Evolutionary conservation across 306 rosid genomes (phyloP), one percentile per base, ranked within the genome.

Genomic region (Pachyrhizus erosus): DNA sequence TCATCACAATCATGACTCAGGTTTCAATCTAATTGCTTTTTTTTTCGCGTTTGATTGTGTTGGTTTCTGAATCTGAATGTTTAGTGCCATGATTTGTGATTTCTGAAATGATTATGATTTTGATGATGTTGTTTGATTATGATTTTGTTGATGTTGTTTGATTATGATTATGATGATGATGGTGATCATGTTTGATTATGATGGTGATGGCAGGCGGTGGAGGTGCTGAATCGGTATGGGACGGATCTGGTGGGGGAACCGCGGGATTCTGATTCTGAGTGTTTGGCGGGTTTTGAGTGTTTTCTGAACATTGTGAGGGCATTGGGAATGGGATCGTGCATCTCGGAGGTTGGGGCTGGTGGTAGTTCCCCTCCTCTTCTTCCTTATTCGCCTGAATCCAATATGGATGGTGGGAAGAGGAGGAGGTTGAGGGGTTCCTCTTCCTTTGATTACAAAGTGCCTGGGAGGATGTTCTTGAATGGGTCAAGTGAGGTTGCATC

Each of bases 301-400:
- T 86, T 95, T 27, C 89, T 93, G 79, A 88, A 90, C 84, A 79
- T 95, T 23, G 89, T 95, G 81, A 90, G 98, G 79, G 98, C 98
- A 58, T 84, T 95, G 10, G 97, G 98, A 15, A 91, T 95, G 98
- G 98, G 98, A 60, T 93, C 97, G 8, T 92, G 97, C 73, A 87
- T 94, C 61, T 80, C 92, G 0, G 83, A 27, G 52, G 86, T 39
- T 58, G 86, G 79, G 21, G 79, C 65, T 10, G 79, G 82, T 57
- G 77, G 77, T 67, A 62, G 82, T 52, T 43, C 83, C n/a, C 85
- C 77, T 14, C 81, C 91, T 62, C 71, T 86, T 11, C 60, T 84
- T 40, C 61, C 89, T 11, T 86, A 83, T 75, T 67, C 84, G 37
- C 67, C 85, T 9, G 82, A 87, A 13, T 78, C 92, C 3, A 55